phyloP scores from a whole-genome alignment of 1,284 basidiomycete species.

The Sporisorium scitamineum region DNA sequence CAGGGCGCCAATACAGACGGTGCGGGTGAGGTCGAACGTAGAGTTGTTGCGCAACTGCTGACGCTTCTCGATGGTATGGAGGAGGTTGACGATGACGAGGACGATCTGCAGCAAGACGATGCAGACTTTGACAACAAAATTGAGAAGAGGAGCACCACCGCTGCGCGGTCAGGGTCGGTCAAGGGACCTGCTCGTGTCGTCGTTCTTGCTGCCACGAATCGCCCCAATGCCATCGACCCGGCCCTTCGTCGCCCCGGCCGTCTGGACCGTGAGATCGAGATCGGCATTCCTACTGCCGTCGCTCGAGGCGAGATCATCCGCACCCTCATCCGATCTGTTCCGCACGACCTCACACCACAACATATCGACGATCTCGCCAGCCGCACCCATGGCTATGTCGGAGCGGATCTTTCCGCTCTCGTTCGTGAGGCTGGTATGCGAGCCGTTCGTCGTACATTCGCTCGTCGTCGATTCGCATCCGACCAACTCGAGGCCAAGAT shows the following conservation, averaged over 20 bases:
- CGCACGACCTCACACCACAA: slow-evolving; percentile 77
- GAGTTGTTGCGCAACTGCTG: slow-evolving; percentile 93
- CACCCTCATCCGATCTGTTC: slow-evolving; percentile 83
- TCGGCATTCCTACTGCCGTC: slow-evolving; percentile 88
- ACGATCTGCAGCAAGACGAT: slow-evolving; percentile 15
- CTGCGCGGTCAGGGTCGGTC: slow-evolving; percentile 3
- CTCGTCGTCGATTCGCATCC: slow-evolving; percentile 17
- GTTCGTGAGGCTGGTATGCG: slow-evolving; percentile 91
- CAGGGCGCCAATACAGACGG: slow-evolving; percentile 73
- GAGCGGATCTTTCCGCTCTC: slow-evolving; percentile 91
- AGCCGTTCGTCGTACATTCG: slow-evolving; percentile 80
- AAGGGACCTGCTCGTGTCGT: slow-evolving; percentile 76
- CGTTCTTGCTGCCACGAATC: slow-evolving; percentile 95
- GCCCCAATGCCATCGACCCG: slow-evolving; percentile 96
- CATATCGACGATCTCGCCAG: slow-evolving; percentile 79
- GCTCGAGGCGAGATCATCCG: slow-evolving; percentile 85
- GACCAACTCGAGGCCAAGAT: slow-evolving; percentile 33
- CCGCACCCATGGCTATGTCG: slow-evolving; percentile 94
- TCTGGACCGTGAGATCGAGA: slow-evolving; percentile 97
- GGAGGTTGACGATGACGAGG: slow-evolving; percentile 49
- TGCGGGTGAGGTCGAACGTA: slow-evolving; percentile 85
- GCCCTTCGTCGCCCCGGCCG: slow-evolving; percentile 91
- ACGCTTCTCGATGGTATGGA: slow-evolving; percentile 93
- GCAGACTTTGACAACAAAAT: slow-evolving; percentile 64
- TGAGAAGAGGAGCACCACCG: slow-evolving; percentile 58